Conservation (phyloP, 306 rosid genomes). For the Lathyrus aphaca region DNA sequence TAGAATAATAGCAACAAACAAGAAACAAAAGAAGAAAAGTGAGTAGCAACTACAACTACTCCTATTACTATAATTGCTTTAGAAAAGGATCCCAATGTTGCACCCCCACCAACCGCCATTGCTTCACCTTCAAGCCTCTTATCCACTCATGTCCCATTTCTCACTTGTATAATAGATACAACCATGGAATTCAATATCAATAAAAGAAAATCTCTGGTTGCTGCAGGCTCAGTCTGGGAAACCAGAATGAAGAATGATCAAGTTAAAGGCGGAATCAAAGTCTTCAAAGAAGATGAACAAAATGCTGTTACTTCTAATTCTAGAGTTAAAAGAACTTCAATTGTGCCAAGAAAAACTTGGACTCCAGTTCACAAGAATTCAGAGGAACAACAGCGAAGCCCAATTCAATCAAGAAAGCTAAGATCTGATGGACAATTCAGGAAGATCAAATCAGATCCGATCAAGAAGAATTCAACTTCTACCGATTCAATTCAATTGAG, state of each 20-base stretch:
- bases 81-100: conserved; percentile 58
- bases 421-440: conserved; percentile 55
- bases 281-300: conserved; percentile 61
- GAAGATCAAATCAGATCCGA: conserved; percentile 60
- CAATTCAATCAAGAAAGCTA: conserved; percentile 51
- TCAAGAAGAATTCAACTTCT: conserved; percentile 31
- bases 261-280: conserved; percentile 77
- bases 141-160: conserved; percentile 51
- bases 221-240: conserved; percentile 90
- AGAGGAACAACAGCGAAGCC: conserved; percentile 45
- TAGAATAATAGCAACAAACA: too few relatives aligned
- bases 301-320: not conserved
- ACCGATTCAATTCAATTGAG: conserved; percentile 42
- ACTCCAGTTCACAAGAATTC: conserved; percentile 49
- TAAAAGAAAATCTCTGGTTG: conserved; percentile 53
- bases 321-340: conserved; percentile 48
- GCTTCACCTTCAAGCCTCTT: conserved; percentile 61
- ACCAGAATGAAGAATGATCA: conserved; percentile 81
- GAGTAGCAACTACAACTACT: not conserved
- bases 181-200: conserved; percentile 52
- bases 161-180: not conserved
- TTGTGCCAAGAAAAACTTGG: conserved; percentile 62
- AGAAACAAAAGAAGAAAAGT: not conserved
- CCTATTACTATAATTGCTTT: conserved; percentile 39
- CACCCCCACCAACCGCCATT: conserved; percentile 73